Base-by-base conservation (phyloP, 768 basidiomycete genomes). In the Mrakia gelida region DNA sequence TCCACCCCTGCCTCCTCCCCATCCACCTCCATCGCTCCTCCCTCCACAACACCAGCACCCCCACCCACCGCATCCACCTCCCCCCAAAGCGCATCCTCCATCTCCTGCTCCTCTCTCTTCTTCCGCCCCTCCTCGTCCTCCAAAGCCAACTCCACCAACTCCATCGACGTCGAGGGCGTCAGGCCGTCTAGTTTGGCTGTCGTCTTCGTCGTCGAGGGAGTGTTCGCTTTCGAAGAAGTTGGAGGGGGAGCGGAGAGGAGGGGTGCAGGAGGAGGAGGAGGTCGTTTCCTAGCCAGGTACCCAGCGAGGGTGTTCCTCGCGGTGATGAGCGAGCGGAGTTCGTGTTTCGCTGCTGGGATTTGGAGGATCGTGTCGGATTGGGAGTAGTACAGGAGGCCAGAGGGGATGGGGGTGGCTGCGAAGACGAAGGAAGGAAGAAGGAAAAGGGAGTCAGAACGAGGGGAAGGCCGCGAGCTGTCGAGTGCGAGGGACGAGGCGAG, bases 311-410 rank as follows among this genome's bases (percentile, higher is more conserved):
- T 91, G 83, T 99, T 99, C 79, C 97, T 86, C 18, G 89, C 89
- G 23, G 88, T 85, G n/a, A 98, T 86, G 68, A 99, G 87, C 0
- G 90, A 93, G 34, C 93, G 88, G 41, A 99, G 84, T 84, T 99
- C 97, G 83, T 94, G 92, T 76, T 90, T 85, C 9, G 89, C 88
- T 16, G 90, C 88, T 28, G 92, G 91, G 1, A 99, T 95, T 15
- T 90, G 87, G 13, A 94, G 89, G 62, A 97, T 90, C 79, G 94
- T 91, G 79, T 94, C 92, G 80, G 89, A 91, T 84, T 97, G 95
- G 0, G 95, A 95, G 83, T 99, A 99, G 82, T 93, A 98, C 45
- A 99, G 87, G 65, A 99, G 86, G 21, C 97, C 97, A 10, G 91
- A 89, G 1, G 90, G 88, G 13, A 97, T 90, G 30, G 91, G 88